Conservation (phyloP, 2,329 filamentous ascomycete genomes). For the Monosporascus sp. region DNA sequence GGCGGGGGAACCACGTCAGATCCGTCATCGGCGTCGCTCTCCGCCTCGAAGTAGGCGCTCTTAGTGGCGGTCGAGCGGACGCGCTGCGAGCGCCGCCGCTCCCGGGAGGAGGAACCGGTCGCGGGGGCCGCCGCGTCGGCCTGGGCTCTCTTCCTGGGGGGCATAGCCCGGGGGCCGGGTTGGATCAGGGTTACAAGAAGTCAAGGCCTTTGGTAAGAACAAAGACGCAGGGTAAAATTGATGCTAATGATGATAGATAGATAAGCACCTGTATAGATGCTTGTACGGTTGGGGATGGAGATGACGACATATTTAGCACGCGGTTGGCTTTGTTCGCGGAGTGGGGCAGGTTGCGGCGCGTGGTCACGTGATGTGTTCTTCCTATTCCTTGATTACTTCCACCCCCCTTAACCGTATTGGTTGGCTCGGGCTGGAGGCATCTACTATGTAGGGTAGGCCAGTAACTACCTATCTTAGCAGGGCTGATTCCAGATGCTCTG, state of each 20-base stretch:
- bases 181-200: no score
- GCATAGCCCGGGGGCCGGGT: constrained; percentile 10
- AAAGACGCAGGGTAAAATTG: no score
- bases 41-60: constrained; percentile 47
- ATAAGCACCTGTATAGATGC: no score
- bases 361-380: neutral
- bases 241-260: no score
- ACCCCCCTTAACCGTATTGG: no score
- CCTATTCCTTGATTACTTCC: neutral
- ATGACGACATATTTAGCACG: neutral
- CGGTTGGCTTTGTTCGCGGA: neutral
- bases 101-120: neutral
- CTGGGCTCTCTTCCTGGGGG: constrained; percentile 14
- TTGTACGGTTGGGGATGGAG: no score
- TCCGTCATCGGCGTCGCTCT: constrained; percentile 14
- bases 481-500: no score
- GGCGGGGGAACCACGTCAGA: constrained; percentile 11
- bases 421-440: no score
- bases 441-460: no score
- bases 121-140: constrained; percentile 5
- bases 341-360: neutral
- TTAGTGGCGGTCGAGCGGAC: constrained; percentile 37
- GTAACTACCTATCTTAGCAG: no score
- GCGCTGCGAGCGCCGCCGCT: constrained; percentile 36
- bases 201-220: no score